phyloP scores from a whole-genome alignment of 495 filamentous ascomycete species.

The Podospora pseudocomata region DNA sequence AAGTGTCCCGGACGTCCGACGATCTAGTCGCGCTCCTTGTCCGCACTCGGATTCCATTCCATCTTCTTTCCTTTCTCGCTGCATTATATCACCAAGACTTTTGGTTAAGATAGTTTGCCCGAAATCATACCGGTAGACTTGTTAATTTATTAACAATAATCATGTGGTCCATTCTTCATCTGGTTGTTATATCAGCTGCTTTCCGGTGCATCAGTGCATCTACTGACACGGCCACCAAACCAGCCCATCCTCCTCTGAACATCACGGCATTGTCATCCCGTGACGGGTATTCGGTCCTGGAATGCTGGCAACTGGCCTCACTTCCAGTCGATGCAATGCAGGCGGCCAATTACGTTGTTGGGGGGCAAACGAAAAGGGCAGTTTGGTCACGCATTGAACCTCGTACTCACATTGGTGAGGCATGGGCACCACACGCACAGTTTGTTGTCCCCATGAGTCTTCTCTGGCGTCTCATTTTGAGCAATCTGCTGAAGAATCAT shows the following conservation, averaged over 20 bases:
- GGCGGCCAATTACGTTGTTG: slow-evolving; percentile 29
- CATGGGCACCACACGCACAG: slow-evolving; percentile 32
- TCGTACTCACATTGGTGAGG: slow-evolving; percentile 25
- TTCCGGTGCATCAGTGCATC: not conserved
- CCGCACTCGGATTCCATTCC: too few species aligned
- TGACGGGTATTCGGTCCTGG: slow-evolving; percentile 28
- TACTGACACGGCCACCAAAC: not conserved
- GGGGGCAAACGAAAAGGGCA: slow-evolving; percentile 24
- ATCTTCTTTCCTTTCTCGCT: too few species aligned
- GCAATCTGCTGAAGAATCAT: not conserved
- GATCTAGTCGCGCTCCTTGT: too few species aligned
- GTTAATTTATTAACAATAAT: too few species aligned
- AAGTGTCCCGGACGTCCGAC: too few species aligned
- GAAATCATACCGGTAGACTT: too few species aligned
- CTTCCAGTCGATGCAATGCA: slow-evolving; percentile 27
- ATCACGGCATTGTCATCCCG: slow-evolving; percentile 30
- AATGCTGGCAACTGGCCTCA: slow-evolving; percentile 29
- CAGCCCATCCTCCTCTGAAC: slow-evolving; percentile 16
- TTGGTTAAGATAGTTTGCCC: too few species aligned
- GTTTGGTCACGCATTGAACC: slow-evolving; percentile 30
- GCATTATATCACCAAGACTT: too few species aligned
- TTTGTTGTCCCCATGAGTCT: slow-evolving; percentile 2
- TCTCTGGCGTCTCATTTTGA: not conserved
- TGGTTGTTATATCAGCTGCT: too few species aligned
- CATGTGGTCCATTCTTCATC: too few species aligned